phyloP scores from a whole-genome alignment of 108 stramenopile species.

The Pseudonitzschia delicatissima region DNA sequence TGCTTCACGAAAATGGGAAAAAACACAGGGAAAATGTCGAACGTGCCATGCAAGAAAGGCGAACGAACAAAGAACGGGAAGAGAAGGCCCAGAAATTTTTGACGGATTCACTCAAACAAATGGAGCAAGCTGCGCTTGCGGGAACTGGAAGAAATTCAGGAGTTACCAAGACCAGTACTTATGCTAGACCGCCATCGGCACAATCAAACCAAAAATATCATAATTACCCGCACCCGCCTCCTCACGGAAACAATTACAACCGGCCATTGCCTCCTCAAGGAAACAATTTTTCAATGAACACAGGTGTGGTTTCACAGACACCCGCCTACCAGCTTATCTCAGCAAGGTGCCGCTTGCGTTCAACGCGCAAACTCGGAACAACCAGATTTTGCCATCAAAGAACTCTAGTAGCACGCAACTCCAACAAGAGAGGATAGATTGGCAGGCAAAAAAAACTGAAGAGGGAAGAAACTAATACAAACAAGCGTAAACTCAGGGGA shows the following conservation, averaged over 20 bases:
- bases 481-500: background rate
- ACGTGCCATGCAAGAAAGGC: constrained; percentile 42
- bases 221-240: background rate
- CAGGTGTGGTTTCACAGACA: too few species aligned
- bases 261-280: background rate
- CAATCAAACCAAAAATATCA: background rate
- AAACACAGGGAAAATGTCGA: constrained; percentile 78
- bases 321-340: background rate
- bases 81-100: constrained; percentile 55
- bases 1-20: constrained; percentile 83
- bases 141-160: too few species aligned
- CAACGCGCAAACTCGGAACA: background rate
- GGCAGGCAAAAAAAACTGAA: constrained; percentile 43
- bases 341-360: background rate
- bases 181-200: background rate
- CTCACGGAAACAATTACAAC: background rate
- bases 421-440: constrained; percentile 42
- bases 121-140: constrained; percentile 58
- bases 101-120: constrained; percentile 42
- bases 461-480: constrained; percentile 14
- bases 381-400: constrained; percentile 10
- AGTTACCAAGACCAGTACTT: too few species aligned
- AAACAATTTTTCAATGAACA: too few species aligned
- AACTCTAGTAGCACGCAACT: constrained; percentile 1
- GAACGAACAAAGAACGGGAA: constrained; percentile 49